Evolutionary conservation across 352 stramenopile genomes (phyloP).

Genomic region (Phytophthora cajani): DNA sequence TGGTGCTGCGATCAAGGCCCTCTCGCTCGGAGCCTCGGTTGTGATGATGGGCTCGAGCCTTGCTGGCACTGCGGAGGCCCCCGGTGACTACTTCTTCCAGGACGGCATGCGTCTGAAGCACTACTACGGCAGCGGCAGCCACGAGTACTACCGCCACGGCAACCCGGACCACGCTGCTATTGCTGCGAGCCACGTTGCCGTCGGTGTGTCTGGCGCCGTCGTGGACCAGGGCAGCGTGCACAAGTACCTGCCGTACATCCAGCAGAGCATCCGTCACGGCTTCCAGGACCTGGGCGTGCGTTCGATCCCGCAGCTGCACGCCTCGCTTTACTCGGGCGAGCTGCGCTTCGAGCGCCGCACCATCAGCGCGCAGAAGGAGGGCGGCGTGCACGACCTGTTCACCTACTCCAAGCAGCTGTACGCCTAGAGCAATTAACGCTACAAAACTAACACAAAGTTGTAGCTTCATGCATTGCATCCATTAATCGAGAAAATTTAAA

Average conservation of each 20-base stretch:
- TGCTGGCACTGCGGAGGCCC: conserved; percentile 97
- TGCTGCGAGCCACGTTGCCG: conserved; percentile 94
- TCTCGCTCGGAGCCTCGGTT: conserved; percentile 95
- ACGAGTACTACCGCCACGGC: conserved; percentile 84
- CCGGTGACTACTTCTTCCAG: conserved; percentile 99
- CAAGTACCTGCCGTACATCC: conserved; percentile 98
- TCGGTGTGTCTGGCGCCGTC: conserved; percentile 97
- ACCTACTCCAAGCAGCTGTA: conserved; percentile 93
- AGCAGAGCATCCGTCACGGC: conserved; percentile 97
- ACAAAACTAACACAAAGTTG: not conserved
- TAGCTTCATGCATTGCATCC: conserved; percentile 7
- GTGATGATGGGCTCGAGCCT: conserved; percentile 99
- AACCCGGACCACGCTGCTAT: conserved; percentile 79
- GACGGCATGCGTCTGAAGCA: conserved; percentile 98
- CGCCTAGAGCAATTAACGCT: conserved; percentile 34
- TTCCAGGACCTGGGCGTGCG: conserved; percentile 96
- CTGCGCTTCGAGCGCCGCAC: conserved; percentile 97
- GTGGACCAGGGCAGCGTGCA: conserved; percentile 98
- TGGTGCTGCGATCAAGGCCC: conserved; percentile 97
- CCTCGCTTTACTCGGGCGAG: conserved; percentile 67
- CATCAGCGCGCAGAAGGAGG: conserved; percentile 97
- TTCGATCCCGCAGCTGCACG: conserved; percentile 88
- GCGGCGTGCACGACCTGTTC: conserved; percentile 97
- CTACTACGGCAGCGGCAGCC: conserved; percentile 98
- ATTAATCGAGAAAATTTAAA: conserved; percentile 16